phyloP scores from a whole-genome alignment of 768 basidiomycete species.

The Polyporus arcularius region DNA sequence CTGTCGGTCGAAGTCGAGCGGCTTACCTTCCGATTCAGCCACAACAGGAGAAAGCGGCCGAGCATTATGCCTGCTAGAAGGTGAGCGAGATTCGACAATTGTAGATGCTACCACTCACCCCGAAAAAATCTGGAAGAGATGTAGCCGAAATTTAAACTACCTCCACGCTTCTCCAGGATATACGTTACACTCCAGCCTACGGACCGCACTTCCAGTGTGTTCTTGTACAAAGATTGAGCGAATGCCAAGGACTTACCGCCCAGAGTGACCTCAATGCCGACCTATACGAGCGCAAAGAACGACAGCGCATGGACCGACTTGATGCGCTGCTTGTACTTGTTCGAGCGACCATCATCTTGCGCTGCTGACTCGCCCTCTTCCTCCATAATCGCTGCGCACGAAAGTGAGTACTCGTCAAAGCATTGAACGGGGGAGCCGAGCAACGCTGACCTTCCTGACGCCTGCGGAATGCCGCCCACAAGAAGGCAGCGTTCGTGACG shows the following conservation, averaged over 20 bases:
- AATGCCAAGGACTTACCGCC: constrained; percentile 32
- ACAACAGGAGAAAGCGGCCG: constrained; percentile 26
- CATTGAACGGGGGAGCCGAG: neutral
- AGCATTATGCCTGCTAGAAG: constrained; percentile 24
- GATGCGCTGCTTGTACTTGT: constrained; percentile 31
- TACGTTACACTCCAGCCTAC: constrained; percentile 49
- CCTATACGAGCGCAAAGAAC: constrained; percentile 41
- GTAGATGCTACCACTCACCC: constrained; percentile 16
- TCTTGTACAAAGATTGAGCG: too few relatives aligned
- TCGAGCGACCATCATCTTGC: constrained; percentile 30
- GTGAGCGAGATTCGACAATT: neutral
- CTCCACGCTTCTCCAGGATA: constrained; percentile 39
- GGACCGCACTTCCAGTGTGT: neutral
- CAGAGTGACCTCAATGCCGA: constrained; percentile 43
- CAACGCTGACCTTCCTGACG: constrained; percentile 30
- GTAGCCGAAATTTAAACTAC: constrained; percentile 40
- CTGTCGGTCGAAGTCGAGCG: neutral
- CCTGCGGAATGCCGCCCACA: constrained; percentile 28
- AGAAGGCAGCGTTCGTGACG: constrained; percentile 18
- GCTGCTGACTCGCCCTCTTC: constrained; percentile 20
- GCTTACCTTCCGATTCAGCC: constrained; percentile 29
- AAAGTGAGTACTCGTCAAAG: neutral
- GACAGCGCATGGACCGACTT: constrained; percentile 40
- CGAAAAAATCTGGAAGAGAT: constrained; percentile 46
- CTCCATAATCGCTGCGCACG: constrained; percentile 28